Base-by-base conservation (phyloP, 306 rosid species). In the Ormosia emarginata region DNA sequence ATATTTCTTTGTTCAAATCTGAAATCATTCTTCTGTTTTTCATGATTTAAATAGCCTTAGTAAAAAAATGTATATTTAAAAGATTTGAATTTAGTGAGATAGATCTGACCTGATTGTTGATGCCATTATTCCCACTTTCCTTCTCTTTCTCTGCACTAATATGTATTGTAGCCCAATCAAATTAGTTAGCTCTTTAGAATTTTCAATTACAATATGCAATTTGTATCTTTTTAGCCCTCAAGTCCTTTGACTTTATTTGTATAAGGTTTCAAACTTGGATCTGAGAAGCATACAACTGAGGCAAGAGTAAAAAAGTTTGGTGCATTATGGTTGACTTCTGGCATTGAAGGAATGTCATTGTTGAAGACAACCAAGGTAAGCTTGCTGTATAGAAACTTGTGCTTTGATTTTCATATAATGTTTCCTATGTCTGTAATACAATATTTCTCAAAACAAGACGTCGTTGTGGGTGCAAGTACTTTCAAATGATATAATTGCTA, bases 221-320 rank as follows among this genome's bases (percentile, higher is more conserved):
- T 74, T 75, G 68, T 80, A 13, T 50, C 73, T 67, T 73, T 71
- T 17, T 1, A 17, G 59, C 4, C 34, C 43, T 59, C 63, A 71
- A 75, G 8, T 12, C 40, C 15, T 64, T 84, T 40, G 47, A 29
- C 79, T 52, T 75, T 81, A 15, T 65, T 77, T 62, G 1, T 83
- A 43, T 66, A 85, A 95, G 99, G 99, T 79, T 95, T 95, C 87
- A 95, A 93, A 84, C 94, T 93, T 84, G 99, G 99, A 83, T 85
- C 97, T 2, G 98, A 92, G 86, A 93, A 87, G 93, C 99, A 90
- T 81, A 93, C 91, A 41, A 30, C 91, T 34, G 98, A 95, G 81
- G 94, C 84, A 43, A 66, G 85, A 82, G 84, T 90, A 55, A 78
- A 88, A 57, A 93, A 92, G 80, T 88, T 93, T 40, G 98, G 97